Evolutionary conservation across 805 yeast species (phyloP).

Genomic region (Candida endomychidarum): DNA sequence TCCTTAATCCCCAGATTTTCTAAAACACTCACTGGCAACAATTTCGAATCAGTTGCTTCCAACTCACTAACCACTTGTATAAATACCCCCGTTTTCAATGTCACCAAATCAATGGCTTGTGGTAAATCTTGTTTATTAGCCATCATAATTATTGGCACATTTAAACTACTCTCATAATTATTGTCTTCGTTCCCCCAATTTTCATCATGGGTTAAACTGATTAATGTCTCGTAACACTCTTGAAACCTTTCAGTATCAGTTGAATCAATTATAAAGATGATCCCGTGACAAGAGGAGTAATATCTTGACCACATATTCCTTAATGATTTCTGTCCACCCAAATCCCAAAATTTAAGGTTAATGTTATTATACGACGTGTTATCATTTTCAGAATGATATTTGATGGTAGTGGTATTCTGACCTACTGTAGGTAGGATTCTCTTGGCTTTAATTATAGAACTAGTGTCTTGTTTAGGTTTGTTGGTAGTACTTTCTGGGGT

Average conservation of each 20-base stretch:
- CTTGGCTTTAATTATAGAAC: slow-evolving; percentile 39
- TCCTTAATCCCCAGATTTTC: slow-evolving; percentile 82
- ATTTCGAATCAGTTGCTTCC: slow-evolving; percentile 88
- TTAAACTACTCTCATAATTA: slow-evolving; percentile 31
- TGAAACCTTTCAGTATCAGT: slow-evolving; percentile 79
- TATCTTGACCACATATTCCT: slow-evolving; percentile 86
- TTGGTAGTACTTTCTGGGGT: slow-evolving; percentile 22
- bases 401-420: slow-evolving; percentile 64
- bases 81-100: slow-evolving; percentile 79
- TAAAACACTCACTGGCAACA: slow-evolving; percentile 84
- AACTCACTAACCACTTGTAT: slow-evolving; percentile 77
- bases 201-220: slow-evolving; percentile 43
- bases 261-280: slow-evolving; percentile 89
- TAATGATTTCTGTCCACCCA: slow-evolving; percentile 91
- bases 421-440: slow-evolving; percentile 92
- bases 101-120: slow-evolving; percentile 44
- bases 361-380: slow-evolving; percentile 35
- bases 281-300: slow-evolving; percentile 83
- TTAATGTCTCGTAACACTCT: slow-evolving; percentile 72
- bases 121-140: slow-evolving; percentile 89
- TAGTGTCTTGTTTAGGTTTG: slow-evolving; percentile 13
- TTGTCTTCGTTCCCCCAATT: slow-evolving; percentile 36
- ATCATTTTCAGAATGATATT: slow-evolving; percentile 23
- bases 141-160: slow-evolving; percentile 88
- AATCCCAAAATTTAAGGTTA: slow-evolving; percentile 86